Conservation (phyloP, 768 basidiomycete species). For the Pholiota molesta region DNA sequence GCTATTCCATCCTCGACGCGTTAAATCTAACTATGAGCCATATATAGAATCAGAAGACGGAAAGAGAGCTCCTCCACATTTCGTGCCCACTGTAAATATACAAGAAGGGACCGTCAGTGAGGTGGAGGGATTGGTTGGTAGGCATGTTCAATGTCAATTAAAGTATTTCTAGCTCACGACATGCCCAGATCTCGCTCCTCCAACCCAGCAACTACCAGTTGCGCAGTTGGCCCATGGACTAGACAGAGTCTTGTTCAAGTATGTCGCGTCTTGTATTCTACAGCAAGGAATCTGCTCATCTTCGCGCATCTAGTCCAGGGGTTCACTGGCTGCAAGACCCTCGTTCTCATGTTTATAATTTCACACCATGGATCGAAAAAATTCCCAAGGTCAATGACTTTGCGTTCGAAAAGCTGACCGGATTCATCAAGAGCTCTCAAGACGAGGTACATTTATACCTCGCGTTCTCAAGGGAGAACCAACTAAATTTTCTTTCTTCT, state of each 20-base stretch:
- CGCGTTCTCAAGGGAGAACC: not conserved
- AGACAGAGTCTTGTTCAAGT: conserved; percentile 63
- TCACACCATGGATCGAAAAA: conserved; percentile 66
- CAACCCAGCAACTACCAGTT: conserved; percentile 53
- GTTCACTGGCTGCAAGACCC: conserved; percentile 91
- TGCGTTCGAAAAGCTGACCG: conserved; percentile 75
- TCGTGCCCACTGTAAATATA: conserved; percentile 11
- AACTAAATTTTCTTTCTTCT: not conserved
- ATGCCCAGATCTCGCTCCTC: conserved; percentile 45
- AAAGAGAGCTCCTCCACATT: conserved; percentile 16
- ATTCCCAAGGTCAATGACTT: conserved; percentile 84
- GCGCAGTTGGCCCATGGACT: conserved; percentile 60
- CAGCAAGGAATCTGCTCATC: not conserved
- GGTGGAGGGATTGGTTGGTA: conserved; percentile 14
- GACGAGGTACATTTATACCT: conserved; percentile 56
- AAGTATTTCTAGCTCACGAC: not conserved
- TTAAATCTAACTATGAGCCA: not conserved
- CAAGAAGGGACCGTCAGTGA: conserved; percentile 10
- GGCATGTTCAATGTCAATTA: not conserved
- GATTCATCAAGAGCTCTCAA: conserved; percentile 77
- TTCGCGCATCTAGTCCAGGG: conserved; percentile 60
- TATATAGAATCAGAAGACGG: not conserved
- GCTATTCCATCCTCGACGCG: not conserved
- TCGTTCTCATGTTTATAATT: conserved; percentile 85
- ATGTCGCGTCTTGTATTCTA: not conserved